Conservation (phyloP, 164 flowering plant genomes). For the Taxillus chinensis region DNA sequence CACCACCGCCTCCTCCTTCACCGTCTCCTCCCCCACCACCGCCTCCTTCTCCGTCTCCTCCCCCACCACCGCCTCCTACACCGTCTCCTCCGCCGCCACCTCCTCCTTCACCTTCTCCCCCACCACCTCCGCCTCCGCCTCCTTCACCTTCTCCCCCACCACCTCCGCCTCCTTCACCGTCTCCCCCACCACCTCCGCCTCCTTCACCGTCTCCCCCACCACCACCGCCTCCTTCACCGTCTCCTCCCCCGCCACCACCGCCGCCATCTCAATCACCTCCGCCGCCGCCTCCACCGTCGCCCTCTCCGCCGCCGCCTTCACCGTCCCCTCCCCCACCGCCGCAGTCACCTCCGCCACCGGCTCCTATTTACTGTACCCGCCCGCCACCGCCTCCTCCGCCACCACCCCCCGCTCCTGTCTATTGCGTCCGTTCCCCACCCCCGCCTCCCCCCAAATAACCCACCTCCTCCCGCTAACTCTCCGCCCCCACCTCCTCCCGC, state of each 20-base stretch:
- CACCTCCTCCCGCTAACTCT: constrained; percentile 33
- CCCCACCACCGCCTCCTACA: background rate
- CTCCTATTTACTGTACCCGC: too few relatives aligned
- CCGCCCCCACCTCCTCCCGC: constrained; percentile 25
- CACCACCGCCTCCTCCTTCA: background rate
- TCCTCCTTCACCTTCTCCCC: constrained; percentile 13
- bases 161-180: constrained; percentile 26
- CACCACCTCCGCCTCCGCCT: constrained; percentile 11
- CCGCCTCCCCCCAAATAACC: constrained; percentile 19
- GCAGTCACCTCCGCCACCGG: constrained; percentile 13
- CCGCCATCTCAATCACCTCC: constrained; percentile 17
- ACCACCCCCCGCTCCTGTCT: constrained; percentile 15
- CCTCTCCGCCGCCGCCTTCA: constrained; percentile 14
- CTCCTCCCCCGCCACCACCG: constrained; percentile 16
- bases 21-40: constrained; percentile 9
- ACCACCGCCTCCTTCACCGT: constrained; percentile 13
- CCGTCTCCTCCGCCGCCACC: constrained; percentile 7
- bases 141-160: constrained; percentile 15
- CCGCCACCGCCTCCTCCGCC: constrained; percentile 15
- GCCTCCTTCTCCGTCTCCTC: background rate
- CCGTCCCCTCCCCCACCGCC: constrained; percentile 24
- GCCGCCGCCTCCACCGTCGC: constrained; percentile 27
- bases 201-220: constrained; percentile 26
- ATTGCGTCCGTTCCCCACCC: constrained; percentile 17
- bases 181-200: constrained; percentile 16